phyloP scores from a whole-genome alignment of 1,284 basidiomycete genomes.

The Ganoderma leucocontextum region DNA sequence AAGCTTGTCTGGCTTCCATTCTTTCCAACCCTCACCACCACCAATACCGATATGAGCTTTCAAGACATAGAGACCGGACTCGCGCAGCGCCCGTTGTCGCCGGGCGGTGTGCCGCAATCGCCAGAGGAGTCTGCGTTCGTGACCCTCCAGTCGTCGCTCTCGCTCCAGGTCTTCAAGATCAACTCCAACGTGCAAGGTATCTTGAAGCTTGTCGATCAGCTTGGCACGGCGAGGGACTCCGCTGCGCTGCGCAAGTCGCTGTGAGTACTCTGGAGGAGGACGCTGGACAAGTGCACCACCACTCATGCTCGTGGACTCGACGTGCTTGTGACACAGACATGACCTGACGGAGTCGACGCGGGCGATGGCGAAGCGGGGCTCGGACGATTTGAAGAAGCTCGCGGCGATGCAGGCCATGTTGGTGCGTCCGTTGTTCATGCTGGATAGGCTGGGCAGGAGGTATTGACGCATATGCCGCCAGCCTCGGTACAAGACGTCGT shows the following conservation, averaged over 20 bases:
- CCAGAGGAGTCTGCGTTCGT: conserved; percentile 79
- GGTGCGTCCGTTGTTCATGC: conserved; percentile 36
- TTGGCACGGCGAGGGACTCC: conserved; percentile 85
- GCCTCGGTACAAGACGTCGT: conserved; percentile 78
- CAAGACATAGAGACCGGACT: conserved; percentile 79
- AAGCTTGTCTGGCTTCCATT: not conserved
- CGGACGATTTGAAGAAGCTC: conserved; percentile 90
- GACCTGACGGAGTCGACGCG: conserved; percentile 95
- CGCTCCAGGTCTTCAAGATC: conserved; percentile 98
- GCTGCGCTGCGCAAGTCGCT: conserved; percentile 78
- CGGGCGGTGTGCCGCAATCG: conserved; percentile 55
- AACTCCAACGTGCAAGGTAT: conserved; percentile 97
- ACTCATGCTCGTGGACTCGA: not conserved
- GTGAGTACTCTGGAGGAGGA: conserved; percentile 54
- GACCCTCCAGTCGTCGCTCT: conserved; percentile 84
- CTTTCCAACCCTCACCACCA: not conserved
- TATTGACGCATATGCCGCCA: not conserved
- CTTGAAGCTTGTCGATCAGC: conserved; percentile 89
- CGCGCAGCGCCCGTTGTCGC: conserved; percentile 53
- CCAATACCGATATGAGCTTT: conserved; percentile 67
- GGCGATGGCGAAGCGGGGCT: conserved; percentile 93
- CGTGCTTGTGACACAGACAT: conserved; percentile 54
- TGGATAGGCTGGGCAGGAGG: not conserved
- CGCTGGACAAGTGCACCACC: not conserved
- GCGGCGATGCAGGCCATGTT: conserved; percentile 71